Conservation (phyloP, 225 moss, liverwort and hornwort species). For the Bryoerythrophyllum caledonicum region DNA sequence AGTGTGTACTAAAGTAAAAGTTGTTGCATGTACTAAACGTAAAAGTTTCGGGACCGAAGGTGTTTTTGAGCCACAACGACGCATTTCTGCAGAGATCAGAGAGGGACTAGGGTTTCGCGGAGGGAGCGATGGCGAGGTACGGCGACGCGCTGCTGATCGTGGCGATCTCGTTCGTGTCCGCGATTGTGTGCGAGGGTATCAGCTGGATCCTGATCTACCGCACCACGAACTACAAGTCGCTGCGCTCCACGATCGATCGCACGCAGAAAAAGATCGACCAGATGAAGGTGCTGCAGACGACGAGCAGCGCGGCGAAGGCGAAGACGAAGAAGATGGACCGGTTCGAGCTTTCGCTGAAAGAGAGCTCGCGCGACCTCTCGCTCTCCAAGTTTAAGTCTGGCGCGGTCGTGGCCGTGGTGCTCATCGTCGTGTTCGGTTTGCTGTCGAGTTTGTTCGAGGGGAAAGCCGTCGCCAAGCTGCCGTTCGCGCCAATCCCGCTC, state of each 20-base stretch:
- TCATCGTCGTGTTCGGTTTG: conserved; percentile 89
- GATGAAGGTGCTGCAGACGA: conserved; percentile 63
- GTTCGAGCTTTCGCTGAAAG: conserved; percentile 89
- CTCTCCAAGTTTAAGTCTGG: conserved; percentile 98
- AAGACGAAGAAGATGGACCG: conserved; percentile 98
- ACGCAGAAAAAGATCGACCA: conserved; percentile 92
- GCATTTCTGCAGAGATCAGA: too few relatives aligned
- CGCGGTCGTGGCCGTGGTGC: conserved; percentile 92
- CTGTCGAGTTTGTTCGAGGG: conserved; percentile 87
- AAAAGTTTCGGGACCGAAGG: too few relatives aligned
- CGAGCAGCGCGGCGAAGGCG: conserved; percentile 54
- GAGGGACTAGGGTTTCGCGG: background rate
- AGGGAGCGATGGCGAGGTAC: conserved; percentile 50
- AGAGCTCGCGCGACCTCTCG: conserved; percentile 82
- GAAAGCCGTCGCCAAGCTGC: conserved; percentile 87
- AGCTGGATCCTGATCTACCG: conserved; percentile 96
- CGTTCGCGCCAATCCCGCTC: conserved; percentile 68
- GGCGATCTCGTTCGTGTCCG: conserved; percentile 84
- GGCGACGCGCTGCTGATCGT: conserved; percentile 86
- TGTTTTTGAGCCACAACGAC: too few relatives aligned
- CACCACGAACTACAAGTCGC: conserved; percentile 85
- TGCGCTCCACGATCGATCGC: conserved; percentile 87
- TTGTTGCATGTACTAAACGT: too few relatives aligned
- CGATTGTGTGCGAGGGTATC: conserved; percentile 92
- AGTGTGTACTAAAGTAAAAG: too few relatives aligned